phyloP scores from a whole-genome alignment of 108 stramenopile species.

The Pseudonitzschia delicatissima region DNA sequence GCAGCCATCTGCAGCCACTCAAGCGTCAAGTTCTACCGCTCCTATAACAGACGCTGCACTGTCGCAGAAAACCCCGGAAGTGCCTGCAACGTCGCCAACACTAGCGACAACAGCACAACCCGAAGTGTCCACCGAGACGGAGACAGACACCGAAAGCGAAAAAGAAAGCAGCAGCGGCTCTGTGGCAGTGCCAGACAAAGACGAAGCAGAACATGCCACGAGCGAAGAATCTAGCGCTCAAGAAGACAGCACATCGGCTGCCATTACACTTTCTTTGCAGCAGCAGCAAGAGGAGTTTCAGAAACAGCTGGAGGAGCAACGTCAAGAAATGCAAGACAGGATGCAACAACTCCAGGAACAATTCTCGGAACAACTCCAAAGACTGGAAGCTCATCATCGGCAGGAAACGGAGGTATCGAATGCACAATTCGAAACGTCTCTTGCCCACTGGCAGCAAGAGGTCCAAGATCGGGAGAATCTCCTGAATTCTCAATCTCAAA shows the following conservation, averaged over 20 bases:
- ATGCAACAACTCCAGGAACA: conserved; percentile 45
- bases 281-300: background rate
- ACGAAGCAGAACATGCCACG: background rate
- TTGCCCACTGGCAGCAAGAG: background rate
- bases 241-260: background rate
- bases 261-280: background rate
- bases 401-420: conserved; percentile 53
- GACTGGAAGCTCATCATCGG: conserved; percentile 73
- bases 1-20: too few species aligned
- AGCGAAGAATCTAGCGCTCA: background rate
- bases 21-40: too few species aligned
- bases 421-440: conserved; percentile 31
- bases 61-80: background rate
- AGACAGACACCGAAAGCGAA: background rate
- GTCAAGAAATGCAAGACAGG: conserved; percentile 9
- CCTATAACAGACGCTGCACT: too few species aligned
- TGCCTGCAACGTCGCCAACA: background rate
- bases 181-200: background rate
- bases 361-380: conserved; percentile 73
- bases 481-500: conserved; percentile 27
- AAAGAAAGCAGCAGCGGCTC: background rate
- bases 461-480: conserved; percentile 9
- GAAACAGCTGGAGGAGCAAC: background rate
- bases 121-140: background rate
- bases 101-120: background rate